Conservation (phyloP, 768 basidiomycete species). For the Trametes punicea region DNA sequence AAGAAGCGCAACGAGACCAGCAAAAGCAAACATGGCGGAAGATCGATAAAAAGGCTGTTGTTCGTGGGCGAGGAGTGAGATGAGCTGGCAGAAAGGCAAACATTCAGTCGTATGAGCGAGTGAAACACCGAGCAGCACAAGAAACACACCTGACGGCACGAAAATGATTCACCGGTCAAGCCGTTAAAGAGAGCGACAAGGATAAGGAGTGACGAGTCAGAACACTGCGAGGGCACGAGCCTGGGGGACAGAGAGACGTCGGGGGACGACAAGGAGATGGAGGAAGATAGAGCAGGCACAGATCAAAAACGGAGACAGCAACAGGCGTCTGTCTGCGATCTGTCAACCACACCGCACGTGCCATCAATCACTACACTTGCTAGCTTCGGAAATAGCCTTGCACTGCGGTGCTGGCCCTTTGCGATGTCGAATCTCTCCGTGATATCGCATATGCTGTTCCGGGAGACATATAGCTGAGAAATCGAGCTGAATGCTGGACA, state of each 20-base stretch:
- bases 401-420: no score
- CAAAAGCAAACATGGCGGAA: slow-evolving; percentile 24
- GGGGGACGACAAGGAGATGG: slow-evolving; percentile 12
- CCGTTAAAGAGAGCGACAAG: slow-evolving; percentile 15
- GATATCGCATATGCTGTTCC: no score
- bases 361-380: no score
- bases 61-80: not conserved
- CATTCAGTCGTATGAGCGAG: not conserved
- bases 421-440: no score
- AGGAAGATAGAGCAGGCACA: slow-evolving; percentile 17
- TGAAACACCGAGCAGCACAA: not conserved
- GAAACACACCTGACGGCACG: not conserved
- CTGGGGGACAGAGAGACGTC: slow-evolving; percentile 10
- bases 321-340: not conserved
- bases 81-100: slow-evolving; percentile 1
- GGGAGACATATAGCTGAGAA: no score
- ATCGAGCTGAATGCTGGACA: no score
- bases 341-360: no score
- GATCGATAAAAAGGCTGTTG: not conserved
- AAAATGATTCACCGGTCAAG: not conserved
- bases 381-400: no score
- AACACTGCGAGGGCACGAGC: not conserved
- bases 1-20: slow-evolving; percentile 23
- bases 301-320: no score
- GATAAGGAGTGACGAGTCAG: slow-evolving; percentile 6